Evolutionary conservation across 257 asterid genomes (phyloP).

Genomic region (Scutellaria barbata): DNA sequence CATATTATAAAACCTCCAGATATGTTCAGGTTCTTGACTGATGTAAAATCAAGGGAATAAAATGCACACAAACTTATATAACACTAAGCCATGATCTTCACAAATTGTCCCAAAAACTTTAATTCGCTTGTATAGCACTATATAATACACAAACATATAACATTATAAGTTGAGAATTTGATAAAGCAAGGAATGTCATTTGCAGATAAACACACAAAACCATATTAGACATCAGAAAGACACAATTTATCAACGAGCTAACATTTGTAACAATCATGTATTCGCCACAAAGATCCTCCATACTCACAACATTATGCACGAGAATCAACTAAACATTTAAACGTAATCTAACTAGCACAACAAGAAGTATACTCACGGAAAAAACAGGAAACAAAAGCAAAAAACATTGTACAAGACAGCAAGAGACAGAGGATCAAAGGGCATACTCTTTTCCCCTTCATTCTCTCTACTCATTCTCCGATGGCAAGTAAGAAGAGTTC

Average conservation of each 20-base stretch:
- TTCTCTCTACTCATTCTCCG: conserved; percentile 59
- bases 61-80: too few relatives aligned
- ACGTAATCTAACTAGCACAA: conserved; percentile 26
- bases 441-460: conserved; percentile 46
- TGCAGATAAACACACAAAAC: not conserved
- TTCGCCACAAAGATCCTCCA: conserved; percentile 10
- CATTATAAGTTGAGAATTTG: too few relatives aligned
- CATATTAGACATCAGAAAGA: not conserved
- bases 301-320: too few relatives aligned
- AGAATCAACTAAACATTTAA: too few relatives aligned
- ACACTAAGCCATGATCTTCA: too few relatives aligned
- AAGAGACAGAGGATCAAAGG: conserved; percentile 26
- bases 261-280: conserved; percentile 31
- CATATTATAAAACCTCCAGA: not conserved
- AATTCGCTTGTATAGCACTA: too few relatives aligned
- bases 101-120: too few relatives aligned
- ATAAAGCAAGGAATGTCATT: not conserved
- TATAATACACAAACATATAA: too few relatives aligned
- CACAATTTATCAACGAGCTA: conserved; percentile 25
- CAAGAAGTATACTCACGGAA: conserved; percentile 2
- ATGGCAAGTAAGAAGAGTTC: conserved; percentile 61
- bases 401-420: conserved; percentile 5
- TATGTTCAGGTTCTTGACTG: not conserved
- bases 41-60: too few relatives aligned
- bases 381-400: not conserved